Conservation (phyloP, 768 basidiomycete species). For the Lactarius tabidus region DNA sequence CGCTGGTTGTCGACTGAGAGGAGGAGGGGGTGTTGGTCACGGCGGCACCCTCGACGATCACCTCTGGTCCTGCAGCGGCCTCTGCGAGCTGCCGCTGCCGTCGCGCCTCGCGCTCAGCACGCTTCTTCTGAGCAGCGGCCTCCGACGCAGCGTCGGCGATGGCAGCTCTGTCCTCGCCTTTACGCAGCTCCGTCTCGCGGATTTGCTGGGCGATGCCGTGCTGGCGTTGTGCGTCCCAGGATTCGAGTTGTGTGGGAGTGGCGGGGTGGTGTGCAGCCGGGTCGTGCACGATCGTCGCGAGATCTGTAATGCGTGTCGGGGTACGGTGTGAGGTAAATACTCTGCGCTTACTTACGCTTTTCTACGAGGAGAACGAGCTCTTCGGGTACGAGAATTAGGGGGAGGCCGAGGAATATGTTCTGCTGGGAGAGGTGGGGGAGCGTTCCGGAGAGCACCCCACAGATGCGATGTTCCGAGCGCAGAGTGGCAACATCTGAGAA, state of each 20-base stretch:
- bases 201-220: conserved; percentile 48
- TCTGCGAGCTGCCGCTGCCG: conserved; percentile 19
- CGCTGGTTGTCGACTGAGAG: conserved; percentile 14
- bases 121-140: conserved; percentile 64
- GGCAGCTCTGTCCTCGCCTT: conserved; percentile 35
- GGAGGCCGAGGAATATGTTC: conserved; percentile 94
- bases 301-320: conserved; percentile 27
- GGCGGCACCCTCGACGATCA: background rate
- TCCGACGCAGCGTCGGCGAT: conserved; percentile 31
- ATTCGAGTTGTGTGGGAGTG: conserved; percentile 41
- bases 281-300: conserved; percentile 78
- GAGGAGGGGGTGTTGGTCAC: background rate
- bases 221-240: conserved; percentile 51
- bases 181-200: conserved; percentile 42
- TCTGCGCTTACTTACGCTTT: conserved; percentile 50
- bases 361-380: conserved; percentile 86
- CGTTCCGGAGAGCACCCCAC: conserved; percentile 84
- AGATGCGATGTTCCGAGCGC: conserved; percentile 76
- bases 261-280: conserved; percentile 52
- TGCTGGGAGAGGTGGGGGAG: conserved; percentile 94
- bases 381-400: conserved; percentile 83
- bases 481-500: conserved; percentile 72
- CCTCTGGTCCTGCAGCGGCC: background rate
- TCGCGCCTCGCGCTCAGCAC: conserved; percentile 62
- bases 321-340: background rate